Evolutionary conservation across 768 basidiomycete genomes (phyloP).

Genomic region (Clavulina sp.): DNA sequence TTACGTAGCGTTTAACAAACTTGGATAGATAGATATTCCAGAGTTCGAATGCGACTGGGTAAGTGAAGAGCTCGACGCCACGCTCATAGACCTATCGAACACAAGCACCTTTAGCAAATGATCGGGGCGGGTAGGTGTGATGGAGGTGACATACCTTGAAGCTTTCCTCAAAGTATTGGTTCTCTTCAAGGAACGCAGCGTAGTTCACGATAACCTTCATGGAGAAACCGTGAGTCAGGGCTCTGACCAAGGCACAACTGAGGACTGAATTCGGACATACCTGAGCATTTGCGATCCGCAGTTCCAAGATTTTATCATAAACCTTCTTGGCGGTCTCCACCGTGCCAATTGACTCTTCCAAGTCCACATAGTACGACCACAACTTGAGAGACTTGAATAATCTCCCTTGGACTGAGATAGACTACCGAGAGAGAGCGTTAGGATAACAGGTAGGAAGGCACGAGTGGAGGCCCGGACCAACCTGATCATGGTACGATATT

Average conservation of each 20-base stretch:
- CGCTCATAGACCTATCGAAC: constrained; percentile 81
- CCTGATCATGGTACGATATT: constrained; percentile 90
- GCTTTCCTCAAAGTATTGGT: constrained; percentile 95
- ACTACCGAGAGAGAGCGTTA: constrained; percentile 26
- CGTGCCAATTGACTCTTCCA: constrained; percentile 92
- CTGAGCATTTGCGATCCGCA: constrained; percentile 96
- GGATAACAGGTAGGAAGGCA: not conserved
- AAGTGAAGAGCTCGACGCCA: constrained; percentile 93
- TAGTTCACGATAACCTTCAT: constrained; percentile 75
- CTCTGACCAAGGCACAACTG: not conserved
- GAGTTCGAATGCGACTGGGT: constrained; percentile 94
- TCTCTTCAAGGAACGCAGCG: constrained; percentile 91
- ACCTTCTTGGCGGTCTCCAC: constrained; percentile 82
- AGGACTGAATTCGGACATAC: constrained; percentile 10
- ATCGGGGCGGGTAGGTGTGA: not conserved
- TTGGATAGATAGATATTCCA: constrained; percentile 99
- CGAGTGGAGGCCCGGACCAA: constrained; percentile 23
- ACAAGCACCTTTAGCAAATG: not conserved
- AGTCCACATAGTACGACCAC: constrained; percentile 97
- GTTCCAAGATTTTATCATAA: constrained; percentile 90
- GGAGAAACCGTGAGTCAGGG: no score
- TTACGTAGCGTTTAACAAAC: constrained; percentile 88
- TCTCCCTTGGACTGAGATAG: constrained; percentile 69
- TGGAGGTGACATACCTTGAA: constrained; percentile 53
- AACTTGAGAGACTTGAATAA: constrained; percentile 96